These are phyloP conservation scores for Zasmidium citrigriseum DNA, from an alignment of 2,329 filamentous ascomycete species.

Conservation along the genomic window DNA sequence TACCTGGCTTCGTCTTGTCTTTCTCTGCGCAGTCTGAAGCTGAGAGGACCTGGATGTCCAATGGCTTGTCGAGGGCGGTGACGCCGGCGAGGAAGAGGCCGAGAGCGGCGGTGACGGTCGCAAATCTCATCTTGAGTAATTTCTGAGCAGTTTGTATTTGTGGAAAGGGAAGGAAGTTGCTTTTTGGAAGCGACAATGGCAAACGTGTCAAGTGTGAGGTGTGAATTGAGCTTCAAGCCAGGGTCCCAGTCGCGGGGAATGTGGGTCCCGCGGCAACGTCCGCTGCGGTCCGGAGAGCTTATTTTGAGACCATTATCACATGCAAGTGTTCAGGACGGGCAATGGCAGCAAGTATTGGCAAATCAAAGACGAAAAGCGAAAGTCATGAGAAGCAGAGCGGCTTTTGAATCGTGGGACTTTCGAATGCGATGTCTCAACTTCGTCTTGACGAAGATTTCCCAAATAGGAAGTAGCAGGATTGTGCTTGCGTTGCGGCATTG, in stretches of 20 bases:
- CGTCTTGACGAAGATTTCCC: background rate
- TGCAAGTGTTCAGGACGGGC: too few species aligned
- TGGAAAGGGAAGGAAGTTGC: background rate
- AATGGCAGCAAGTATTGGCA: too few species aligned
- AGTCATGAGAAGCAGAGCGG: too few species aligned
- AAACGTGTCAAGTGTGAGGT: background rate
- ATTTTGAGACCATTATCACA: background rate
- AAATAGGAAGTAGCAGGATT: background rate
- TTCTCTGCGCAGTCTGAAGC: constrained; percentile 67
- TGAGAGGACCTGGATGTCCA: constrained; percentile 76
- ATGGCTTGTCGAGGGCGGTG: constrained; percentile 50
- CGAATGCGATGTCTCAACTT: too few species aligned
- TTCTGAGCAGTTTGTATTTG: background rate
- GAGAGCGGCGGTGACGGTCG: constrained; percentile 44
- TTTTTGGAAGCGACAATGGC: background rate
- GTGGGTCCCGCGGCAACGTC: background rate
- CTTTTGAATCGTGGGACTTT: too few species aligned
- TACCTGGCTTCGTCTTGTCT: constrained; percentile 61
- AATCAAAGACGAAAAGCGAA: too few species aligned
- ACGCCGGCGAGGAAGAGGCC: constrained; percentile 53
- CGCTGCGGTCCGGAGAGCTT: background rate
- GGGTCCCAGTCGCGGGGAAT: background rate
- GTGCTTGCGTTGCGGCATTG: too few species aligned
- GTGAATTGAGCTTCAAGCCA: background rate
- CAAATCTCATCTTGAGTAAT: constrained; percentile 44